Evolutionary conservation across 768 basidiomycete genomes (phyloP).

Genomic region (Lenzites betulinus): DNA sequence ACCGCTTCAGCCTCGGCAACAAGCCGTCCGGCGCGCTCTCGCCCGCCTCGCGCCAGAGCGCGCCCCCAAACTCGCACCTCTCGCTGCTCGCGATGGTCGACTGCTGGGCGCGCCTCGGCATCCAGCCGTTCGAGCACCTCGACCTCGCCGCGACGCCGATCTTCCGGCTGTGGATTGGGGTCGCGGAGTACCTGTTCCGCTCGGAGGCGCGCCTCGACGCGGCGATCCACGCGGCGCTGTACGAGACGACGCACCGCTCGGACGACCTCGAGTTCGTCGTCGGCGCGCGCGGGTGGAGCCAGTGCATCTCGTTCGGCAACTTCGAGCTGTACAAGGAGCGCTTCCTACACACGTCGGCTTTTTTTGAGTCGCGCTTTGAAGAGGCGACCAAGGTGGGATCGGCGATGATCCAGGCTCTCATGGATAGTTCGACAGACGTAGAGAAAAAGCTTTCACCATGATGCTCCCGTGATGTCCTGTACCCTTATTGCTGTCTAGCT

Average conservation of each 20-base stretch:
- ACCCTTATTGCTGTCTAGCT: too few relatives aligned
- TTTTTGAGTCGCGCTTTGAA: constrained; percentile 87
- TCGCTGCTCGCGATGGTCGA: constrained; percentile 98
- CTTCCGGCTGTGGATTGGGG: constrained; percentile 95
- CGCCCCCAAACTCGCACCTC: constrained; percentile 81
- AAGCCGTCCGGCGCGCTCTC: constrained; percentile 17
- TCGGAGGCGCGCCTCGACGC: constrained; percentile 59
- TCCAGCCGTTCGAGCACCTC: constrained; percentile 90
- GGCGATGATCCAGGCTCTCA: constrained; percentile 89
- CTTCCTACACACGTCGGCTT: constrained; percentile 76
- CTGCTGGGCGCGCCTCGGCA: constrained; percentile 87
- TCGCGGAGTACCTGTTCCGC: constrained; percentile 93
- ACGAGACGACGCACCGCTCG: constrained; percentile 76
- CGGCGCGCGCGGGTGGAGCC: constrained; percentile 94
- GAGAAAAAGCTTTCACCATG: neutral
- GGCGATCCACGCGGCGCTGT: constrained; percentile 73
- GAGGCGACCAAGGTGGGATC: constrained; percentile 81
- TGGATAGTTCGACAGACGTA: constrained; percentile 47
- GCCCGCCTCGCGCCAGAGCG: constrained; percentile 12
- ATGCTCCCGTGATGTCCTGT: neutral
- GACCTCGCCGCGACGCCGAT: constrained; percentile 93
- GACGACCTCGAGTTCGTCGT: constrained; percentile 95
- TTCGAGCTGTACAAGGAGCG: constrained; percentile 85
- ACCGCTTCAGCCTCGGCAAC: constrained; percentile 83
- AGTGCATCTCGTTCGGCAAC: constrained; percentile 89